Evolutionary conservation across 345 rosid genomes (phyloP).

Genomic region (Clarkia xantiana): DNA sequence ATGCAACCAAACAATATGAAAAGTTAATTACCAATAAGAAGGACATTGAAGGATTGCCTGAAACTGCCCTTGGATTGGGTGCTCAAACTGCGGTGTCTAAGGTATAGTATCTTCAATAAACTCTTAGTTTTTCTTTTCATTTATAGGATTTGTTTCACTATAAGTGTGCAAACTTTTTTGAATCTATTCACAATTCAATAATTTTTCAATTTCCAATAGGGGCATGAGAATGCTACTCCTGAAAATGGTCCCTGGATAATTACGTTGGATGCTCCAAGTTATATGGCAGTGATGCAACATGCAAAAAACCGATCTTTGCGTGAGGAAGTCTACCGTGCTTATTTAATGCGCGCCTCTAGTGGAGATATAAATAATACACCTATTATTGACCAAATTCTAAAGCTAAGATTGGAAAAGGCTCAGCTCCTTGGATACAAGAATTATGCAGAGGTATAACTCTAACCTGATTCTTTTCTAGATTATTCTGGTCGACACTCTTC

Average conservation of each 20-base stretch:
- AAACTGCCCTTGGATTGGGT: conserved; percentile 77
- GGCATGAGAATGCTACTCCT: conserved; percentile 68
- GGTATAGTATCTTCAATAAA: conserved; percentile 22
- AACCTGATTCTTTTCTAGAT: too few relatives aligned
- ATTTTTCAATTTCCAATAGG: conserved; percentile 26
- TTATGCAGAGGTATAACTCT: conserved; percentile 59
- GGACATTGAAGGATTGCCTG: conserved; percentile 83
- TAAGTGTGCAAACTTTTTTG: too few relatives aligned
- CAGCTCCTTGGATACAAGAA: conserved; percentile 64
- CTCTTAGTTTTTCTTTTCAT: background rate
- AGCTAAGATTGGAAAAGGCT: conserved; percentile 72
- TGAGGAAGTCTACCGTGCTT: conserved; percentile 70
- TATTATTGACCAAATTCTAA: conserved; percentile 56
- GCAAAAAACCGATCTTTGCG: conserved; percentile 64
- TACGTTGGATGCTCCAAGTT: conserved; percentile 74
- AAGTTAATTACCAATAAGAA: conserved; percentile 65
- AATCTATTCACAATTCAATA: background rate
- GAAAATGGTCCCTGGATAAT: conserved; percentile 83
- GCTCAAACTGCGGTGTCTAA: conserved; percentile 84
- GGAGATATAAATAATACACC: conserved; percentile 69
- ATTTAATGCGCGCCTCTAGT: conserved; percentile 55
- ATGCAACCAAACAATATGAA: conserved; percentile 84
- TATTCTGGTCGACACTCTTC: too few relatives aligned
- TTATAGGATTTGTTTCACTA: background rate
- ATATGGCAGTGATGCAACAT: conserved; percentile 75